phyloP scores from a whole-genome alignment of 192 early-diverging fungal species.

The Coemansia nantahalensis region DNA sequence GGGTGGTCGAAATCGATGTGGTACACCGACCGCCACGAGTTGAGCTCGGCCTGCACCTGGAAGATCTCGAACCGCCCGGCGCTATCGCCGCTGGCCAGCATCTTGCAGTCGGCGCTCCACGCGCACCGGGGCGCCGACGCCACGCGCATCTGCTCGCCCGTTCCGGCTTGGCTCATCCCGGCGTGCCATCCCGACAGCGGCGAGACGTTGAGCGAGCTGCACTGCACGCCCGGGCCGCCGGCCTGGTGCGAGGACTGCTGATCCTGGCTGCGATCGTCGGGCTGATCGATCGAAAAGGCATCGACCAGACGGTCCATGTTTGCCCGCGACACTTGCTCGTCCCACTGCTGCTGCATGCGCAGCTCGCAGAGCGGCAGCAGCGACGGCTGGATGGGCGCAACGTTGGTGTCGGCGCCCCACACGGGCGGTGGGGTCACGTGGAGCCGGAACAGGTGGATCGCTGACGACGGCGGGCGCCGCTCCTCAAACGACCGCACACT shows the following conservation, averaged over 20 bases:
- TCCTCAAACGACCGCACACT: slow-evolving; percentile 28
- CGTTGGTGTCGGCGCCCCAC: slow-evolving; percentile 27
- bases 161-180: slow-evolving; percentile 32
- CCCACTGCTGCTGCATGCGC: slow-evolving; percentile 51
- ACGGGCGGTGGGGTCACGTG: slow-evolving; percentile 39
- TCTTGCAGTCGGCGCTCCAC: slow-evolving; percentile 47
- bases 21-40: slow-evolving; percentile 44
- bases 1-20: slow-evolving; percentile 46
- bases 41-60: slow-evolving; percentile 33
- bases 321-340: slow-evolving; percentile 31
- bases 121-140: slow-evolving; percentile 42
- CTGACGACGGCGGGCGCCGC: slow-evolving; percentile 36
- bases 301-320: slow-evolving; percentile 38
- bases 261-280: not conserved
- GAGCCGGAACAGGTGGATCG: slow-evolving; percentile 45
- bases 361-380: slow-evolving; percentile 48
- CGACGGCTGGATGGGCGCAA: slow-evolving; percentile 35
- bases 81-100: slow-evolving; percentile 39
- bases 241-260: not conserved
- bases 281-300: slow-evolving; percentile 5
- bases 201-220: slow-evolving; percentile 36
- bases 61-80: slow-evolving; percentile 52
- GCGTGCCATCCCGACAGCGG: slow-evolving; percentile 48
- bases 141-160: slow-evolving; percentile 45
- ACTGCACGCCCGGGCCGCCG: slow-evolving; percentile 6